phyloP scores from a whole-genome alignment of 768 basidiomycete species.

The Boletus rex-veris region DNA sequence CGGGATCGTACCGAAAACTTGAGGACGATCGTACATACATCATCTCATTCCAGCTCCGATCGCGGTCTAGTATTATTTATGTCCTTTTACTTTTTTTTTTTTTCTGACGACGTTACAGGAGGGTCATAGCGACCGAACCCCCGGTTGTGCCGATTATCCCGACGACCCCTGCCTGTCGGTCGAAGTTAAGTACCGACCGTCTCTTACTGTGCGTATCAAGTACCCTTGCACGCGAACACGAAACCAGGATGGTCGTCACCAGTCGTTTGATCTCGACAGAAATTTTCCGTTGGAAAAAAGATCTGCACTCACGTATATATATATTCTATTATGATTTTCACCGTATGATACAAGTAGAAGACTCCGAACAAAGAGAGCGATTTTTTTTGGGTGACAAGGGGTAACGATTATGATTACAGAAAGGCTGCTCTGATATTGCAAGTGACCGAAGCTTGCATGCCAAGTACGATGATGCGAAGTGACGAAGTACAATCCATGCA shows the following conservation, averaged over 20 bases:
- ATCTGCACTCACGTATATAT: not conserved
- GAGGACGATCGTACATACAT: not conserved
- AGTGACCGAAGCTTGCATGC: not conserved
- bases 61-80: not conserved
- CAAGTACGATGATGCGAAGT: constrained; percentile 10
- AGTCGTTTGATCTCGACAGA: constrained; percentile 3
- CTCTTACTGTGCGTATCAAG: not conserved
- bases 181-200: not conserved
- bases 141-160: not conserved
- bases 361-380: not conserved
- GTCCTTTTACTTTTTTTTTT: not conserved
- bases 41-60: constrained; percentile 12
- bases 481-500: constrained; percentile 12
- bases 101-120: not conserved
- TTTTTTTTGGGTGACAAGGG: constrained; percentile 4
- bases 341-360: constrained; percentile 20
- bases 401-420: constrained; percentile 8
- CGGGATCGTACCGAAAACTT: not conserved
- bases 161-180: not conserved
- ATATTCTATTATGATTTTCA: constrained; percentile 19
- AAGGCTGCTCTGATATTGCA: not conserved
- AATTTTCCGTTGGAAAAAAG: not conserved
- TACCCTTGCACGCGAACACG: not conserved
- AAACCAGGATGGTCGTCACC: not conserved
- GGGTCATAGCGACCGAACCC: not conserved